Evolutionary conservation across 2,329 filamentous ascomycete genomes (phyloP).

Genomic region (Sclerotinia nivalis): DNA sequence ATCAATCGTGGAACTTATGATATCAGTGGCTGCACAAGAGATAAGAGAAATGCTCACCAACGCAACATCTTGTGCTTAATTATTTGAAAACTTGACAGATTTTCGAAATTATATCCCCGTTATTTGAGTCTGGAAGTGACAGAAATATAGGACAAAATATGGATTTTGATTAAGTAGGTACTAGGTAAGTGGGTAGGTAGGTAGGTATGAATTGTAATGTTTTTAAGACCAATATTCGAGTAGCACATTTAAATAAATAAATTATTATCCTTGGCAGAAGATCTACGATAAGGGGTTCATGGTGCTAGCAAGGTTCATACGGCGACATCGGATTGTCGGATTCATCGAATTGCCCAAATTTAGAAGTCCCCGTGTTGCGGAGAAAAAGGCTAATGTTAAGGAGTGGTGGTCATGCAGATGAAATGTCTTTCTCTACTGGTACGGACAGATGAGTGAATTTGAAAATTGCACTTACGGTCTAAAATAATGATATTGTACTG

Average conservation of each 20-base stretch:
- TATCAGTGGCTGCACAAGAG: constrained; percentile 11
- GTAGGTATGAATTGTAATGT: background rate
- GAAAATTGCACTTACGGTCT: too few relatives aligned
- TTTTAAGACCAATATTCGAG: constrained; percentile 2
- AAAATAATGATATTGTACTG: background rate
- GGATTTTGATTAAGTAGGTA: background rate
- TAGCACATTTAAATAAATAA: constrained; percentile 12
- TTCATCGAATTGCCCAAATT: background rate
- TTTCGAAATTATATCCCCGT: background rate
- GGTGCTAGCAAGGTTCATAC: constrained; percentile 2
- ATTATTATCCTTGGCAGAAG: constrained; percentile 6
- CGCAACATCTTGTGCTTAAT: constrained; percentile 36
- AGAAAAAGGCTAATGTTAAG: constrained; percentile 2
- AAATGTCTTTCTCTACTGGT: background rate
- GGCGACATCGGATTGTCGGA: constrained; percentile 9
- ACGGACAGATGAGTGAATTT: background rate
- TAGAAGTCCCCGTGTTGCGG: background rate
- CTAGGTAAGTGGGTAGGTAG: too few relatives aligned
- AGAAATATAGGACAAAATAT: background rate
- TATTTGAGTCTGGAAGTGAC: background rate
- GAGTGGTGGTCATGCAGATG: background rate
- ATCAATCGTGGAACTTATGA: constrained; percentile 7
- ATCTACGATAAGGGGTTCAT: constrained; percentile 9
- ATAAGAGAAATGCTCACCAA: constrained; percentile 34
- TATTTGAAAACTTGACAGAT: background rate